These are phyloP conservation scores for Rhododendron mucronatum DNA, from an alignment of 148 eudicot genomes.

Conservation along the genomic window DNA sequence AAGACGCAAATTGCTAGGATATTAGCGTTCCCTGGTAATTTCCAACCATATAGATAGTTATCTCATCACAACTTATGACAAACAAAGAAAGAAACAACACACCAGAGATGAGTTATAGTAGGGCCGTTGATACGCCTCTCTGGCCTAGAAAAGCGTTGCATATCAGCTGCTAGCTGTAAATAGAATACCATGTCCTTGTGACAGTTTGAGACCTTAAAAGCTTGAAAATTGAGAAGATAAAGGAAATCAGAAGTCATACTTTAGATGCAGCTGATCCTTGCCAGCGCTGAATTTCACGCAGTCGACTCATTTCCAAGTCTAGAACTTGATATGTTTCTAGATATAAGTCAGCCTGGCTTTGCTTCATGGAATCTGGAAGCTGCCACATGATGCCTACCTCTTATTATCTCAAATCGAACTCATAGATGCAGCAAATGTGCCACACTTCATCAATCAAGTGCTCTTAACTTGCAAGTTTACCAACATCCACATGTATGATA, in stretches of 20 bases:
- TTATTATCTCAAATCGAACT: background rate
- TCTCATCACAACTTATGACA: conserved; percentile 2
- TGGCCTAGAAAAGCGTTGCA: conserved; percentile 99
- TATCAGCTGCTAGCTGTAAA: conserved; percentile 91
- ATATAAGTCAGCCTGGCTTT: conserved; percentile 94
- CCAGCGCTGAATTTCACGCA: conserved; percentile 98
- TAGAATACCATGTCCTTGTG: conserved; percentile 14
- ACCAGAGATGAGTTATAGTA: conserved; percentile 96
- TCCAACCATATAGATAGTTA: background rate
- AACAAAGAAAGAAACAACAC: conserved; percentile 11
- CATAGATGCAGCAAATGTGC: background rate
- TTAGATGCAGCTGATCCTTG: conserved; percentile 92
- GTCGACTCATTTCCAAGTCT: conserved; percentile 98
- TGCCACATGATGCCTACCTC: conserved; percentile 34
- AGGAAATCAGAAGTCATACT: conserved; percentile 35
- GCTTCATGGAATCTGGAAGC: conserved; percentile 99
- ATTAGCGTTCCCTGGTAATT: background rate
- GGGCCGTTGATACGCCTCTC: conserved; percentile 98
- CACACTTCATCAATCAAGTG: background rate
- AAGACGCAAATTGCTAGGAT: background rate
- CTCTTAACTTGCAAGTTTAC: background rate
- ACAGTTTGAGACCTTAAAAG: conserved; percentile 9
- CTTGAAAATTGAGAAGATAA: conserved; percentile 6
- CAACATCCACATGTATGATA: background rate
- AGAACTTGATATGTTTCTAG: conserved; percentile 97